Conservation (phyloP, 73 alveolate genomes). For the Paramecium pentaurelia region DNA sequence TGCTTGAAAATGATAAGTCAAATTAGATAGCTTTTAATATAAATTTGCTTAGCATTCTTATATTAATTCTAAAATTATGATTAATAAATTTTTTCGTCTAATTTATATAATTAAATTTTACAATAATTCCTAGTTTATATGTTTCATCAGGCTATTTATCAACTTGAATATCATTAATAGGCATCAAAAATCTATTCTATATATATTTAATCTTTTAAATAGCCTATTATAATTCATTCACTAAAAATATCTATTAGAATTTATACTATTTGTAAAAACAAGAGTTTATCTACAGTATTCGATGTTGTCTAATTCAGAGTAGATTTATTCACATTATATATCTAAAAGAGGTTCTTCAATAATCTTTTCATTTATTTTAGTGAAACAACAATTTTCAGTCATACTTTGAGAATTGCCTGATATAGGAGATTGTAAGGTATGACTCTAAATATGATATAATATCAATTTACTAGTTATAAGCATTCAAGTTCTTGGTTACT, state of each 20-base stretch:
- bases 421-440: background rate
- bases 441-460: background rate
- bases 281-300: background rate
- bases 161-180: background rate
- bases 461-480: background rate
- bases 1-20: background rate
- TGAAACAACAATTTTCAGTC: background rate
- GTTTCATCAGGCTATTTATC: background rate
- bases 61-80: constrained; percentile 35
- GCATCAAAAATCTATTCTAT: background rate
- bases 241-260: background rate
- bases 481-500: background rate
- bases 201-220: background rate
- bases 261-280: background rate
- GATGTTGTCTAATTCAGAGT: background rate
- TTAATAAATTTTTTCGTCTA: constrained; percentile 1
- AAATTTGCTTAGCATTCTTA: background rate
- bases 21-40: background rate
- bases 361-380: background rate
- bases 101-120: background rate
- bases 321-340: background rate
- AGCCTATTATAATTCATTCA: background rate
- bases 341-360: background rate
- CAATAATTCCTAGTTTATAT: background rate
- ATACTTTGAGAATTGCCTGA: background rate